These are phyloP conservation scores for Leishmania major DNA, from an alignment of 208 protist species.

Conservation along the genomic window DNA sequence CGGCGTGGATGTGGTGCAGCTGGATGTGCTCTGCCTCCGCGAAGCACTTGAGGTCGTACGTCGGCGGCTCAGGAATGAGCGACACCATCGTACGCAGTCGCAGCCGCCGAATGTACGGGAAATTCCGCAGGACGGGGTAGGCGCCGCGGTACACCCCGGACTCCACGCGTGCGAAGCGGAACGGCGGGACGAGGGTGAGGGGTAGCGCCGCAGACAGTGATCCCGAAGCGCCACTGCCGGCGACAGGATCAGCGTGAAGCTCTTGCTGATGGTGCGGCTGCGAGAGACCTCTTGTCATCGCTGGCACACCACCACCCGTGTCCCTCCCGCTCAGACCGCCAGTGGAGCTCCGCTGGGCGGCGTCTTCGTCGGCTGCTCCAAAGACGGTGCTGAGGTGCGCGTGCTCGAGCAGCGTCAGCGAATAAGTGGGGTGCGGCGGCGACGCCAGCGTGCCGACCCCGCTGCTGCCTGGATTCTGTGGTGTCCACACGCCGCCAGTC, in stretches of 20 bases:
- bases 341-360: neutral
- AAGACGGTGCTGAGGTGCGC: neutral
- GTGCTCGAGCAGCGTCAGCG: neutral
- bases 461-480: neutral
- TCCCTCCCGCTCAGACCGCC: neutral
- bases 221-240: neutral
- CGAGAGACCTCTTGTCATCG: neutral
- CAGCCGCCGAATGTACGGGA: slow-evolving; percentile 59
- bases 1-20: slow-evolving; percentile 69
- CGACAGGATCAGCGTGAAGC: neutral
- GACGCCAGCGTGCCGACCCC: neutral
- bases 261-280: neutral
- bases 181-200: slow-evolving; percentile 70
- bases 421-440: neutral
- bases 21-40: slow-evolving; percentile 54
- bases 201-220: slow-evolving; percentile 25
- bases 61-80: slow-evolving; percentile 80
- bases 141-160: slow-evolving; percentile 79
- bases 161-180: slow-evolving; percentile 80
- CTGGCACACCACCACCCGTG: neutral
- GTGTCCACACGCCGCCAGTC: neutral
- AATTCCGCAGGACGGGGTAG: slow-evolving; percentile 88
- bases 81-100: slow-evolving; percentile 73
- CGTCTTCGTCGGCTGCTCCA: neutral
- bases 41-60: slow-evolving; percentile 78